Evolutionary conservation across 768 basidiomycete species (phyloP), one percentile per base, ranked within the genome.

Genomic region (Mycena rebaudengoi): DNA sequence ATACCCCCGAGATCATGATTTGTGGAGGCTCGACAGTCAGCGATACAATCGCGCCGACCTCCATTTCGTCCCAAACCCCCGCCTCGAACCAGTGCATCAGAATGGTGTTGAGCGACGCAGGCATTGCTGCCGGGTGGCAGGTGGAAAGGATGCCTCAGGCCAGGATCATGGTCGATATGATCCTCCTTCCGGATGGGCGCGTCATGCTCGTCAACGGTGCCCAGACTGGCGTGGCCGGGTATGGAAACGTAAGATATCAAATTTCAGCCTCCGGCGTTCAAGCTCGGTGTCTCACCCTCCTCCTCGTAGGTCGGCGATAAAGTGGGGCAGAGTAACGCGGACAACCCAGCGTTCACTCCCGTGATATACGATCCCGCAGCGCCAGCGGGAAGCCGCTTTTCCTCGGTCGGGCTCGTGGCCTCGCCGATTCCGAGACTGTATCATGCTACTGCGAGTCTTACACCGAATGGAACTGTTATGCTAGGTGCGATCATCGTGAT

Each of bases 321-420:
- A n/a, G n/a, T n/a, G n/a, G n/a, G n/a, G n/a, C n/a, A n/a, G n/a
- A 72, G 70, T 23, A 75, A 75, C 59, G 73, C 74, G 1, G 74
- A 75, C 52, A 62, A 75, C 63, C 70, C 74, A 16, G 65, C 48
- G 2, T 73, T 76, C 25, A 80, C 75, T 35, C 85, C 86, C 13
- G 77, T 80, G 5, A 62, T 87, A 44, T 88, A 87, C 73, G 82
- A 82, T 50, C 80, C 83, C 7, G 70, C 69, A 54, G 77, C 79
- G 4, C 73, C 77, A 2, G 69, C 75, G 0, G 88, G 88, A 12
- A 64, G 73, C 45, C 76, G 81, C 43, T 82, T 79, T 75, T 83
- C 80, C 75, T 82, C 82, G 65, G 75, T 77, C 16, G 83, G 83
- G 20, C 65, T 83, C n/a, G n/a, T n/a, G n/a, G n/a, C n/a, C n/a